phyloP scores from a whole-genome alignment of 2,329 filamentous ascomycete species.

The Stachybotrys chartarum region DNA sequence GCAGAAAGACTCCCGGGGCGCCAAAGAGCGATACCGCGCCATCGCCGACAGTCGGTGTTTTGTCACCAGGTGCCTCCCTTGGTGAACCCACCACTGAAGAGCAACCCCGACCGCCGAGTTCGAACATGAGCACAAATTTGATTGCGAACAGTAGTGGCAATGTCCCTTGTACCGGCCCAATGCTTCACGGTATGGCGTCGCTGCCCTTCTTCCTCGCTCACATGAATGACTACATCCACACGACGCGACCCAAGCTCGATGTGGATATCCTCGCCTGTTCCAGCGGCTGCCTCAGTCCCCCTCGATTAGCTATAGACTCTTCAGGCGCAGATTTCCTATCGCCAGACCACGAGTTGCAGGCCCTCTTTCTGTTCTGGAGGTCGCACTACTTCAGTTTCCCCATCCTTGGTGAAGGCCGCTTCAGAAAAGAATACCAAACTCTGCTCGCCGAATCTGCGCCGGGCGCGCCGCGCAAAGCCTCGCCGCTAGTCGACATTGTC shows the following conservation, averaged over 20 bases:
- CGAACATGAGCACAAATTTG: background rate
- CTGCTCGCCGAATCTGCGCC: slow-evolving; percentile 6
- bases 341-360: background rate
- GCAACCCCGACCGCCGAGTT: background rate
- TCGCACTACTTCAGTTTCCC: slow-evolving; percentile 33
- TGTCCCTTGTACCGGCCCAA: background rate
- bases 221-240: slow-evolving; percentile 8
- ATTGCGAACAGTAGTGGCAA: background rate
- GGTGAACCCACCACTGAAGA: background rate
- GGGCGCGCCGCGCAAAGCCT: slow-evolving; percentile 26
- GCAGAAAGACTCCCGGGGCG: slow-evolving; percentile 1
- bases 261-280: background rate
- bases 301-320: slow-evolving; percentile 25
- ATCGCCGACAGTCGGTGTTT: background rate
- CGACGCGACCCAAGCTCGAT: slow-evolving; percentile 1
- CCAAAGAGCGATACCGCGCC: background rate
- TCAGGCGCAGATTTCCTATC: slow-evolving; percentile 15
- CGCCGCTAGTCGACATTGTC: slow-evolving; percentile 44
- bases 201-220: slow-evolving; percentile 13
- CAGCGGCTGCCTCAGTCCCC: background rate
- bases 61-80: background rate
- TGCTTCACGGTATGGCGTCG: slow-evolving; percentile 12
- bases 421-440: slow-evolving; percentile 15
- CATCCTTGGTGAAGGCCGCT: slow-evolving; percentile 19
- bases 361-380: slow-evolving; percentile 33